A percentile compares a stretch with the other conserved stretches of the same genome.
phyloP scores from a whole-genome alignment of 768 basidiomycete species.

The Multifurca ochricompacta region DNA sequence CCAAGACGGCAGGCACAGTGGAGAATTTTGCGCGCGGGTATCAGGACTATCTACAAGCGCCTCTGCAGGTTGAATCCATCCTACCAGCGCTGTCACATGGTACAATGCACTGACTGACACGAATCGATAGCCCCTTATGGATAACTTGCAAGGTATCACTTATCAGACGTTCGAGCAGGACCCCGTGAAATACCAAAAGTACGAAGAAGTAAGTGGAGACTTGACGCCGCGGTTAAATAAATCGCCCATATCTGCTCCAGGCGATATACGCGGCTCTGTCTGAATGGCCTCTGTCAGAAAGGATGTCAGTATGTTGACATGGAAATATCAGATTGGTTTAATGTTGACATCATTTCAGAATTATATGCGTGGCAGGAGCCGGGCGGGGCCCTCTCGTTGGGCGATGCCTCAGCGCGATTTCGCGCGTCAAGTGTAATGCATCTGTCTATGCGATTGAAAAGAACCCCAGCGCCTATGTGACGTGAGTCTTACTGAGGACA shows the following conservation, averaged over 20 bases:
- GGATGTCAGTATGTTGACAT: conserved; percentile 45
- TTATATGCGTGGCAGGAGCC: conserved; percentile 89
- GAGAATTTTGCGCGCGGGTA: conserved; percentile 91
- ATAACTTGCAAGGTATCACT: conserved; percentile 89
- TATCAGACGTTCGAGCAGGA: conserved; percentile 98
- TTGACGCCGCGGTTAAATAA: background rate
- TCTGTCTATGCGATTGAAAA: conserved; percentile 89
- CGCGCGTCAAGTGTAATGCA: conserved; percentile 54
- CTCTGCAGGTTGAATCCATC: conserved; percentile 60
- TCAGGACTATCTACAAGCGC: conserved; percentile 92
- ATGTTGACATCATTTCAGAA: conserved; percentile 33
- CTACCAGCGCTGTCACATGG: conserved; percentile 11
- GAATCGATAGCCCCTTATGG: conserved; percentile 82
- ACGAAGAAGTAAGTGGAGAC: conserved; percentile 68
- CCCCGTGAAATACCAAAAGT: conserved; percentile 91
- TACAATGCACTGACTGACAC: background rate
- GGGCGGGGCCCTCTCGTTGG: conserved; percentile 91
- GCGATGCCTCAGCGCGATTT: conserved; percentile 70
- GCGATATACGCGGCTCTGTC: conserved; percentile 74
- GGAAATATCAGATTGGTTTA: background rate
- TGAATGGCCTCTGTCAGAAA: conserved; percentile 54
- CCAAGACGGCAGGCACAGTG: conserved; percentile 61
- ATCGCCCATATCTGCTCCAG: conserved; percentile 29
- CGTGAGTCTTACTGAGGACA: conserved; percentile 46
- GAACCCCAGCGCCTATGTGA: conserved; percentile 92